Base-by-base conservation (phyloP, 2,329 filamentous ascomycete genomes). In the Penicillium sp. region DNA sequence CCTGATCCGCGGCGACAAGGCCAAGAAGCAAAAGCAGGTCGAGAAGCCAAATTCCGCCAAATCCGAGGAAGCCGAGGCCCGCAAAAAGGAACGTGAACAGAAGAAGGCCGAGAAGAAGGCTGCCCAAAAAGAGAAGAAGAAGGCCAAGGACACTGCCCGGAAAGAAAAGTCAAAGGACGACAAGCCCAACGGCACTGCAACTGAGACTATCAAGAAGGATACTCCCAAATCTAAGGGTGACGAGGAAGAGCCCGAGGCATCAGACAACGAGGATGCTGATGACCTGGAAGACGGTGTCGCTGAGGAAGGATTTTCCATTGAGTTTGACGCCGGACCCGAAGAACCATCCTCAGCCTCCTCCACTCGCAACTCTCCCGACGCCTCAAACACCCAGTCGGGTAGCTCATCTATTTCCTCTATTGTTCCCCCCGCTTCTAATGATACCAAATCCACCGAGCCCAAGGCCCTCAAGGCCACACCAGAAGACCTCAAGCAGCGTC, bases 401-500 rank as follows among this genome's bases (percentile, higher is more conserved):
- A 84, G 82, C 47, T 91, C 89, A 29, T 91, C 89, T 19, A 83
- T 86, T 53, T 90, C 88, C 53, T 90, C 88, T 22, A 82, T 86
- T 47, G 79, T 84, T 13, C 80, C 86, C 7, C 66, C 70, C 62
- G 63, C 69, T 57, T 58, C 60, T 46, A 66, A 63, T 57, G 66
- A 70, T 59, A 61, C 62, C 58, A 63, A 69, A 48, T 58, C 67
- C 43, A 57, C 68, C 59, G 69, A 70, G 68, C 83, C 84, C 14
- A 90, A 88, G 72, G 83, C 89, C 29, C 79, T 76, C 58, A 88
- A 88, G 54, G 80, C 86, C 60, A 88, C 93, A 69, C 88, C 88
- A 43, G 86, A 90, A 58, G 85, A 88, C 26, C 84, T 96, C 47
- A 87, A 90, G 68, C 86, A 88, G 56, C 88, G 93, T 45, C 82